Evolutionary conservation across 805 yeast species (phyloP).

Genomic region (Metschnikowia similis): DNA sequence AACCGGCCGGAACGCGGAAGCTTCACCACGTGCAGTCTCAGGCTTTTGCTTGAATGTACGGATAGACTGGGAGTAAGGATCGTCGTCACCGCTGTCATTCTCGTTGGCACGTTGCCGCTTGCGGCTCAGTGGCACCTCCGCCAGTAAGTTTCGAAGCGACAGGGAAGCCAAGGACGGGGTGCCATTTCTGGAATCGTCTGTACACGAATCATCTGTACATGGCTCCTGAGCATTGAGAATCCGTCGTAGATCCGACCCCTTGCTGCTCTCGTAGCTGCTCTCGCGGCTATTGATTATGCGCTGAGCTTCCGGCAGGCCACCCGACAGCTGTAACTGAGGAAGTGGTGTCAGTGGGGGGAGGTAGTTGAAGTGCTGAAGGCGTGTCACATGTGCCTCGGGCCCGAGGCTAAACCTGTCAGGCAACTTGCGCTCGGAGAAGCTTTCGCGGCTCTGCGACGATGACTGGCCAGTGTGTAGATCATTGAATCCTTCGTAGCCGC

Average conservation of each 20-base stretch:
- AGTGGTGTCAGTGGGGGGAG: slow-evolving; percentile 67
- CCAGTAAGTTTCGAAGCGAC: slow-evolving; percentile 13
- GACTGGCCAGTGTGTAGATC: background rate
- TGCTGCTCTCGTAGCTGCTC: slow-evolving; percentile 7
- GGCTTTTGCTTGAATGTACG: slow-evolving; percentile 34
- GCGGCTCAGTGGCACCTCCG: background rate
- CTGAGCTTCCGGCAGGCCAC: slow-evolving; percentile 35
- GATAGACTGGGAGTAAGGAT: slow-evolving; percentile 71
- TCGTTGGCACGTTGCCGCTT: slow-evolving; percentile 8
- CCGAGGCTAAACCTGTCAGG: slow-evolving; percentile 6
- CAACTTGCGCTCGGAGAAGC: background rate
- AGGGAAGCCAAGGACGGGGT: background rate
- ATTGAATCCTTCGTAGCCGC: background rate
- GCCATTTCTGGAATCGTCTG: background rate
- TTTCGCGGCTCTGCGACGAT: background rate
- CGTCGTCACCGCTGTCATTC: slow-evolving; percentile 47
- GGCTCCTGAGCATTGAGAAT: slow-evolving; percentile 34
- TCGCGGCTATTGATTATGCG: slow-evolving; percentile 5
- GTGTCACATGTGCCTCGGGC: slow-evolving; percentile 15
- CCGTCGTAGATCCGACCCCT: slow-evolving; percentile 42
- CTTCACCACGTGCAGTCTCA: background rate
- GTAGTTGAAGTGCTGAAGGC: slow-evolving; percentile 63
- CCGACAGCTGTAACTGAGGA: slow-evolving; percentile 63
- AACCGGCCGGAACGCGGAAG: slow-evolving; percentile 30
- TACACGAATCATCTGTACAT: background rate